A percentile compares a stretch with the other conserved stretches of the same genome.
Evolutionary conservation across 208 protist species (phyloP).

Genomic region (Trypanosoma scelopori): DNA sequence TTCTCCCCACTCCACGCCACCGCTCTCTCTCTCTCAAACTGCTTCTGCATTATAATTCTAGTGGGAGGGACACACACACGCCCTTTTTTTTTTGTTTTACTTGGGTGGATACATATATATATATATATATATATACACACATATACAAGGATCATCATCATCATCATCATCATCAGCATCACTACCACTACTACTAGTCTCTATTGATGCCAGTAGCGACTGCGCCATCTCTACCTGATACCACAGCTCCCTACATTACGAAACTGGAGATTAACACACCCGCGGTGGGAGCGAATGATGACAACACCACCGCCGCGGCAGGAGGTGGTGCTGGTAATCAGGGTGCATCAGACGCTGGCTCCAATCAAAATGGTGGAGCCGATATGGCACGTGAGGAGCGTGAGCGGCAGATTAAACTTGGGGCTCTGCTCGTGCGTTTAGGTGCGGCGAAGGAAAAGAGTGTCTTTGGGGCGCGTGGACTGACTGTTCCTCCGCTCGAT

Average conservation of each 20-base stretch:
- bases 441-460: conserved; percentile 46
- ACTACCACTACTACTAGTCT: background rate
- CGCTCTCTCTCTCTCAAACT: no score
- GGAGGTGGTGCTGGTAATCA: background rate
- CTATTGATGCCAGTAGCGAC: conserved; percentile 22
- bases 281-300: background rate
- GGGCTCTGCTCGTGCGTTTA: conserved; percentile 60
- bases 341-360: no score
- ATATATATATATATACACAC: no score
- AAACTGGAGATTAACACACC: conserved; percentile 10
- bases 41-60: no score
- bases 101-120: background rate
- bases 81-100: conserved; percentile 21
- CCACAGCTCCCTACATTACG: background rate
- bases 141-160: no score
- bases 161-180: background rate
- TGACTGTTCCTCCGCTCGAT: conserved; percentile 35
- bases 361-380: background rate
- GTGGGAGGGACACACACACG: no score
- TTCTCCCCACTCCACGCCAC: no score
- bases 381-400: conserved; percentile 29
- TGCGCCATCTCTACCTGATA: conserved; percentile 12
- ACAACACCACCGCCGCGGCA: background rate
- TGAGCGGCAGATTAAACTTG: conserved; percentile 53
- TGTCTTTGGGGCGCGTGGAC: conserved; percentile 45